Base-by-base conservation (phyloP, 345 rosid genomes). In the Lepidium africanum region DNA sequence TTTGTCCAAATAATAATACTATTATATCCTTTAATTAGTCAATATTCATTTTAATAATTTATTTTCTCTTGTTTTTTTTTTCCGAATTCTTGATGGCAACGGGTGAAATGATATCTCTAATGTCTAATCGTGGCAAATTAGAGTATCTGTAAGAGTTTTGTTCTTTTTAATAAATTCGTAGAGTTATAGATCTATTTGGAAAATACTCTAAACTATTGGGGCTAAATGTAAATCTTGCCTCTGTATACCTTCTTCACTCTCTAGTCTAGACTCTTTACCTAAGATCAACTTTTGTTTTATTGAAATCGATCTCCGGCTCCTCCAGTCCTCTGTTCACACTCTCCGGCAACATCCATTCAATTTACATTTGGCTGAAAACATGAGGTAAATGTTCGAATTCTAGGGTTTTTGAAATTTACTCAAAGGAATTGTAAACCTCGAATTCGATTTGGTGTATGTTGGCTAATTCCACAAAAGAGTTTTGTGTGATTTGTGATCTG, bases 361-460 rank as follows among this genome's bases (percentile, higher is more conserved):
- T 37, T 36, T 12, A 3, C 11, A 32, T 27, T 53, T 62, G 6
- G 1, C 50, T 63, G 25, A 43, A 41, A 67, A 27, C 56, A 74
- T 74, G 77, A 74, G 77, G 77, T 74, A 67, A 1, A 7, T 37
- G 17, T 55, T 63, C 25, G 27, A 27, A 55, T 54, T 55, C 51
- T 63, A 43, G 23, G 48, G 14, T 59, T 54, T 41, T 59, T 12
- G 2, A 47, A 14, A 23, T 45, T 54, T 25, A 37, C n/a, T 19
- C 5, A 30, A 21, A 35, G 4, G n/a, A 10, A 10, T 10, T 27
- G 15, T 52, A 10, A 55, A 8, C 36, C 50, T 49, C 8, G 25
- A 61, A 36, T 43, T 43, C 23, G 33, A 10, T 64, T 19, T 57
- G 32, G 65, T 55, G 38, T 55, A 54, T 38, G 40, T 52, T 71